These are phyloP conservation scores for Cinchona pubescens DNA, from an alignment of 257 asterid species.

Conservation along the genomic window DNA sequence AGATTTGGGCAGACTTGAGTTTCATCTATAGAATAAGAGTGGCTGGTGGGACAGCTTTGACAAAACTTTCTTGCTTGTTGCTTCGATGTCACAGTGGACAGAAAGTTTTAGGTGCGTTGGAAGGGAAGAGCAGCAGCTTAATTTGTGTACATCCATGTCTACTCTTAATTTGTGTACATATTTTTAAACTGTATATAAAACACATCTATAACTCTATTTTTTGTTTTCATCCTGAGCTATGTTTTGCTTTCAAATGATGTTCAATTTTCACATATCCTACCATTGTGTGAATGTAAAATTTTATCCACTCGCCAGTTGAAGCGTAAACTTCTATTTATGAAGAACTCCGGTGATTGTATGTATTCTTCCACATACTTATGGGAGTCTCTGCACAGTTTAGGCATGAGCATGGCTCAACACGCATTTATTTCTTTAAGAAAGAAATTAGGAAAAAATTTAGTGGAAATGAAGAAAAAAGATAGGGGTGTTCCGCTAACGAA, in stretches of 20 bases:
- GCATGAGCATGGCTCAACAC: too few species aligned
- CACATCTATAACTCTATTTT: neutral
- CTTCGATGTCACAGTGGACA: slow-evolving; percentile 29
- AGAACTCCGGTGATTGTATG: neutral
- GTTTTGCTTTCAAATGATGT: neutral
- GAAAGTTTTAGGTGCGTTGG: slow-evolving; percentile 23
- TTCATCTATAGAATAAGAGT: slow-evolving; percentile 47
- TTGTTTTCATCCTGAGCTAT: neutral
- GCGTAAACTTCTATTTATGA: neutral
- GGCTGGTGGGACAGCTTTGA: slow-evolving; percentile 51
- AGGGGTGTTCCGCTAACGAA: too few species aligned
- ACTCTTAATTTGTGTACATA: slow-evolving; percentile 23
- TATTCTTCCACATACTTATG: neutral
- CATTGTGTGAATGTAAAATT: neutral
- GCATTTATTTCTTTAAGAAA: neutral
- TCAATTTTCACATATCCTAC: neutral
- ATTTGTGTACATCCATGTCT: slow-evolving; percentile 41
- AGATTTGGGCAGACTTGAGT: slow-evolving; percentile 45
- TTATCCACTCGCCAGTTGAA: neutral
- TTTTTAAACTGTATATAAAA: neutral
- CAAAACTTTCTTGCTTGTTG: slow-evolving; percentile 53
- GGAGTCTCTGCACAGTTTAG: too few species aligned
- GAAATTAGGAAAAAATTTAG: neutral
- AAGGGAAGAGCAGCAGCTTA: slow-evolving; percentile 20
- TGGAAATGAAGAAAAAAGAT: too few species aligned